Base-by-base conservation (phyloP, 257 asterid genomes). In the Jaltomata sinuosa region DNA sequence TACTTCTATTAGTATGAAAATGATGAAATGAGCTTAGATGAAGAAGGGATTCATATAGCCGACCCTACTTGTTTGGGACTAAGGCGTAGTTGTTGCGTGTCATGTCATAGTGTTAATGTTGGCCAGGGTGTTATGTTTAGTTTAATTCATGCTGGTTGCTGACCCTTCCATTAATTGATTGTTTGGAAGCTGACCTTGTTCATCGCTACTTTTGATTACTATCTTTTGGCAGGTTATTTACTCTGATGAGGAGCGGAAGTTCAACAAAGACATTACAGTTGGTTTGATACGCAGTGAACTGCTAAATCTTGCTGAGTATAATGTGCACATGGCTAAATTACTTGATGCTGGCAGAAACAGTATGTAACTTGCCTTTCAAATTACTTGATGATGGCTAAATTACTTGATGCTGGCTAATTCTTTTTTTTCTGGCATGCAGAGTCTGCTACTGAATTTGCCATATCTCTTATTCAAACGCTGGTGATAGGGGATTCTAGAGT, bases 291-390 rank as follows among this genome's bases (percentile, higher is more conserved):
- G 79, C 71, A 91, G 97, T 79, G 98, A 95, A 84, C 82, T 97
- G 77, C 89, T 97, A 72, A 95, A 92, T 90, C 96, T 97, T 85
- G 95, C 97, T 1, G 99, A 97, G 86, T 97, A 97, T 86, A 94
- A 92, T 91, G 97, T 94, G 82, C 97, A 95, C 87, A 97, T 97
- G 97, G 97, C 99, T 52, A 97, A 97, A 90, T 95, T 91, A 86
- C 92, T 95, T 88, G 99, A 95, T 85, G 93, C 96, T 18, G 99
- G 99, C 80, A 90, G 99, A 88, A 91, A 97, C 91, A 95, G 99
- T 97, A 90, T 42, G 98, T 89, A 80, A 80, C 22, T 18, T 3
- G n/a, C 31, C 25, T 89, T 85, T 85, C 62, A 11, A 29, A n/a
- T n/a, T n/a, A n/a, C n/a, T 27, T 74, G 81, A 71, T 84, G 55